phyloP scores from a whole-genome alignment of 768 basidiomycete genomes.

The Ephemerocybe angulata region DNA sequence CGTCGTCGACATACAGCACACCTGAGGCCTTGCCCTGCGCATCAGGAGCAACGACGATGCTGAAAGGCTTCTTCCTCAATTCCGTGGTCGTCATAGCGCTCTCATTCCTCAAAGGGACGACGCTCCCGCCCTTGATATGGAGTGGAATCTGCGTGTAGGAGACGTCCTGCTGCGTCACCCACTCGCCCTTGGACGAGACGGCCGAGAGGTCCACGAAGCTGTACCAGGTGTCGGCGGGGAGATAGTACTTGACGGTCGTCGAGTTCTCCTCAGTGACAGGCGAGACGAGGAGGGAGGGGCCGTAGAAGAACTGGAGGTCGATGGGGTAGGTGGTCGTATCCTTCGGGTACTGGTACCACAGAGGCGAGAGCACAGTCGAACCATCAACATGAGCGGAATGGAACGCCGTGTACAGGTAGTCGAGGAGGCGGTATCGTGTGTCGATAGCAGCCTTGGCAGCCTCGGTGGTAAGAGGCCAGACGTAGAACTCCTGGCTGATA shows the following conservation, averaged over 20 bases:
- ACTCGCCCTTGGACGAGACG: constrained; percentile 45
- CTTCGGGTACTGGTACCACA: constrained; percentile 66
- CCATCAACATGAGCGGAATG: constrained; percentile 54
- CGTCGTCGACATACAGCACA: constrained; percentile 61
- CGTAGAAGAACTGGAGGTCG: constrained; percentile 69
- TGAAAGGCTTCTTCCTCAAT: constrained; percentile 53
- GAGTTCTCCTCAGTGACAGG: constrained; percentile 61
- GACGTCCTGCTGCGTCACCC: constrained; percentile 43
- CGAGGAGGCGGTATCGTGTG: constrained; percentile 64
- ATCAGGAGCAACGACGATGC: constrained; percentile 59
- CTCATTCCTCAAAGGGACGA: constrained; percentile 54
- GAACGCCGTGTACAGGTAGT: constrained; percentile 72
- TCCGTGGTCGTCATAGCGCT: constrained; percentile 59
- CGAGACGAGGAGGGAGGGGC: constrained; percentile 62
- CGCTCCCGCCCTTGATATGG: constrained; percentile 55
- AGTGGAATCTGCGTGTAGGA: constrained; percentile 58
- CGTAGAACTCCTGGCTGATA: constrained; percentile 65
- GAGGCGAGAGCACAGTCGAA: constrained; percentile 60
- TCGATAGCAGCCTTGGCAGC: constrained; percentile 60
- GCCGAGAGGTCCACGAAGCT: constrained; percentile 52
- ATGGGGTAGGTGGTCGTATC: constrained; percentile 56
- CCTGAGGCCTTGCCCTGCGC: constrained; percentile 50
- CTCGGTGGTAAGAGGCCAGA: constrained; percentile 53
- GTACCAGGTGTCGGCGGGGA: constrained; percentile 64
- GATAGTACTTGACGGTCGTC: constrained; percentile 57